A percentile compares a stretch with the other conserved stretches of the same genome.
These are phyloP conservation scores for Calonectria fujianensis DNA, from an alignment of 2,329 filamentous ascomycete species.

Conservation along the genomic window DNA sequence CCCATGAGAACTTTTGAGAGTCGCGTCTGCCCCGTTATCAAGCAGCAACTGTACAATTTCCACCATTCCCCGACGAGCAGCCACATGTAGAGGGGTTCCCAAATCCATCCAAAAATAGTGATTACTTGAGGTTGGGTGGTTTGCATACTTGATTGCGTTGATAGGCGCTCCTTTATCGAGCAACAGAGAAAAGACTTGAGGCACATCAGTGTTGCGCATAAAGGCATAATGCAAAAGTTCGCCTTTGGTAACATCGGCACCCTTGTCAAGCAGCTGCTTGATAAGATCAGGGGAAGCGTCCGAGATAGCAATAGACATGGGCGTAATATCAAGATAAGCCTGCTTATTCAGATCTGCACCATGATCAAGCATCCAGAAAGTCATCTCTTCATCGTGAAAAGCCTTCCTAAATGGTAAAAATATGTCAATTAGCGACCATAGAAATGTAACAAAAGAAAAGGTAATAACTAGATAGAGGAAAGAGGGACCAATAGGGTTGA, in stretches of 20 bases:
- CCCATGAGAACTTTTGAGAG: neutral
- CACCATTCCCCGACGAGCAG: neutral
- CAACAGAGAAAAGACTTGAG: neutral
- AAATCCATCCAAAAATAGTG: constrained; percentile 3
- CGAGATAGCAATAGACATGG: neutral
- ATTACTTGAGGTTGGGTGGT: neutral
- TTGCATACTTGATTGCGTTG: neutral
- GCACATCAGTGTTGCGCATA: neutral
- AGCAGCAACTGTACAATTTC: neutral
- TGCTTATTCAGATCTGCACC: neutral
- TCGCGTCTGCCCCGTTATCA: neutral
- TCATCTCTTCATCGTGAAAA: neutral
- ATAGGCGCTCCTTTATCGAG: neutral
- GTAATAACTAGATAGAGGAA: neutral
- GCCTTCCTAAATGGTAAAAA: neutral
- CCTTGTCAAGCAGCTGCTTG: neutral
- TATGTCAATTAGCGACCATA: neutral
- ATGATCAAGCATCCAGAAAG: neutral
- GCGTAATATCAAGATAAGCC: neutral
- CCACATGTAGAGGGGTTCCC: neutral
- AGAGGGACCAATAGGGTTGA: neutral
- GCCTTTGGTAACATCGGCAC: neutral
- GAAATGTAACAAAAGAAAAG: too few relatives aligned
- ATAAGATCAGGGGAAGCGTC: neutral
- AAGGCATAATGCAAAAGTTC: neutral